Conservation (phyloP, 768 basidiomycete species). For the Boletus reticuloceps region DNA sequence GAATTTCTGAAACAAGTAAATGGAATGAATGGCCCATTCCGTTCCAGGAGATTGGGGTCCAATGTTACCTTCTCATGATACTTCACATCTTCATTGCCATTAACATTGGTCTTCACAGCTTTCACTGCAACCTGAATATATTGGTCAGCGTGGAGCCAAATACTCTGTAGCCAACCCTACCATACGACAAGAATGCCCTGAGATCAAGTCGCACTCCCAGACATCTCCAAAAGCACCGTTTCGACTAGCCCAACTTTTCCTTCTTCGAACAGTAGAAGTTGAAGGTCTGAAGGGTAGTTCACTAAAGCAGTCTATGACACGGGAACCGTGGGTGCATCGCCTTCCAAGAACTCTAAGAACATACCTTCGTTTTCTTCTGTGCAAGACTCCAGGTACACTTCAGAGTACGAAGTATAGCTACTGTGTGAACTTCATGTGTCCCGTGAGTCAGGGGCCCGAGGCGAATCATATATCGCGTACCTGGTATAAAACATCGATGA, state of each 20-base stretch:
- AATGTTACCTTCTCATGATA: slow-evolving; percentile 13
- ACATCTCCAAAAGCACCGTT: slow-evolving; percentile 22
- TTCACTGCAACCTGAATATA: slow-evolving; percentile 22
- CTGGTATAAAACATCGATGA: slow-evolving; percentile 6
- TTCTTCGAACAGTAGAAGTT: slow-evolving; percentile 4
- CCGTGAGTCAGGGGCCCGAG: not conserved
- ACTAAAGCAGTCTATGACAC: slow-evolving; percentile 4
- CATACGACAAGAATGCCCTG: not conserved
- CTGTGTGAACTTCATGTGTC: slow-evolving; percentile 6
- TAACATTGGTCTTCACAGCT: slow-evolving; percentile 1
- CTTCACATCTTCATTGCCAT: not conserved
- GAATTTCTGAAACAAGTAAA: slow-evolving; percentile 17
- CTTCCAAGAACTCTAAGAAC: not conserved
- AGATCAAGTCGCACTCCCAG: slow-evolving; percentile 23
- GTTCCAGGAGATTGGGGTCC: not conserved
- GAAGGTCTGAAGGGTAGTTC: slow-evolving; percentile 7
- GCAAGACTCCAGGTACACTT: not conserved
- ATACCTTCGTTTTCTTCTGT: slow-evolving; percentile 9
- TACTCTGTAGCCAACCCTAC: not conserved
- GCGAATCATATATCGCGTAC: not conserved
- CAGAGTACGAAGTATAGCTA: slow-evolving; percentile 13
- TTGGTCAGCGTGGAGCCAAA: not conserved
- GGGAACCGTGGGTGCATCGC: not conserved
- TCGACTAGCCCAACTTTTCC: not conserved
- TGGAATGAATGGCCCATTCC: not conserved